Evolutionary conservation across 208 protist genomes (phyloP), one percentile per base, ranked within the genome.

Genomic region (Herpetomonas tarakana): DNA sequence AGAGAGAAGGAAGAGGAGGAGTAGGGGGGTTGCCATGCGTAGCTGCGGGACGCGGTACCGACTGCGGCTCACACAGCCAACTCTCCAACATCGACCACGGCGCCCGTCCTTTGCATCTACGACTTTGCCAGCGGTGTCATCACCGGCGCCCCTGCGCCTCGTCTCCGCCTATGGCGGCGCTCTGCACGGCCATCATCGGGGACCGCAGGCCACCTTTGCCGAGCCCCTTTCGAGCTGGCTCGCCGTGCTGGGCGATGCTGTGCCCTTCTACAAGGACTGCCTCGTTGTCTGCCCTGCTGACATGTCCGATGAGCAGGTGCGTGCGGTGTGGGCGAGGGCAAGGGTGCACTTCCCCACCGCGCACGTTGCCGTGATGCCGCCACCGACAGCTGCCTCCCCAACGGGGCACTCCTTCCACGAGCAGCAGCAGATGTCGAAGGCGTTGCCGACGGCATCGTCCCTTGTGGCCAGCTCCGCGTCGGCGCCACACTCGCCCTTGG

Each of bases 221-320:
- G 82, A 92, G 55, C 88, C 88, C 11, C 52, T 87, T 2, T 80
- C 92, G 45, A 67, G 65, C 38, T 94, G 88, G 85, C 65, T 94
- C 12, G 65, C 80, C n/a, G 64, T 77, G 35, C 61, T 94, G 50
- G 65, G 71, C 12, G 79, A 91, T 45, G 62, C 78, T 1, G 88
- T 92, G 19, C 88, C 88, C 3, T 94, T 94, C 41, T 86, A 83
- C 54, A 71, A 81, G 25, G 74, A 90, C 28, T 78, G 71, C 49
- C 51, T 92, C 3, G 58, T 94, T 1, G 50, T 92, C 30, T 87
- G 76, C 55, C 77, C 82, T 0, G 86, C 80, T 14, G 69, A 44
- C 0, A 61, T 81, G 44, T 53, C 69, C 6, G 7, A 51, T 0
- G 56, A 63, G 22, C 69, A 75, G 39, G 59, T 71, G 30, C 45